Evolutionary conservation across 352 stramenopile genomes (phyloP), one percentile per base, ranked within the genome.

Genomic region (Phytophthora aleatoria): DNA sequence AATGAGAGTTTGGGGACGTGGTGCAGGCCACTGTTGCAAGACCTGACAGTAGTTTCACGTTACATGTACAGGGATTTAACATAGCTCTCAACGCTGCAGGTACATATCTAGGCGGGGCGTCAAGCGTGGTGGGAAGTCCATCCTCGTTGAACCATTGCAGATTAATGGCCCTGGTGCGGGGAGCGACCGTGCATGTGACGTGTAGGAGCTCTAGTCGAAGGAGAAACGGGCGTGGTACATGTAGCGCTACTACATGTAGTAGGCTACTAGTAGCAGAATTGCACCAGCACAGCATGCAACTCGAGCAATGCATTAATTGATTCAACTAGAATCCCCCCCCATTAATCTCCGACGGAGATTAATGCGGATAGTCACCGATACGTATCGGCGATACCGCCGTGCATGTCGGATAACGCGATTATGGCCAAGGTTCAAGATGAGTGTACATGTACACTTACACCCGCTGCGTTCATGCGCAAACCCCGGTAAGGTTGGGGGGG

Each of bases 61-160:
- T 20, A 62, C 41, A 63, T 48, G 36, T 35, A 56, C 13, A 38
- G 50, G 50, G 44, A 27, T 61, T 62, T 67, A 71, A 55, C 51
- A 63, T 55, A 24, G 42, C n/a, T 49, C 11, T n/a, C 27, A 61
- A 9, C 27, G 30, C 57, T 56, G 56, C 36, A 65, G 61, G 28
- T 49, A 48, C 59, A 33, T 38, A 38, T 38, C 59, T 63, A 52
- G 51, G 56, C 63, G 50, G 62, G 55, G 43, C 62, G 56, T 61
- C 35, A 66, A 57, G 54, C 24, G 57, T 35, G 50, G 49, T 48
- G 50, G 50, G 64, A 59, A 67, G 57, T 71, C 64, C 64, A 71
- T 71, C 64, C 30, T 67, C 64, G 50, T 71, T 67, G 64, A 67
- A 67, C 57, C 42, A 31, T 61, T 62, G 16, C 41, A 9, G 15